These are phyloP conservation scores for Botrytis deweyae DNA, from an alignment of 2,329 filamentous ascomycete genomes.

Conservation along the genomic window DNA sequence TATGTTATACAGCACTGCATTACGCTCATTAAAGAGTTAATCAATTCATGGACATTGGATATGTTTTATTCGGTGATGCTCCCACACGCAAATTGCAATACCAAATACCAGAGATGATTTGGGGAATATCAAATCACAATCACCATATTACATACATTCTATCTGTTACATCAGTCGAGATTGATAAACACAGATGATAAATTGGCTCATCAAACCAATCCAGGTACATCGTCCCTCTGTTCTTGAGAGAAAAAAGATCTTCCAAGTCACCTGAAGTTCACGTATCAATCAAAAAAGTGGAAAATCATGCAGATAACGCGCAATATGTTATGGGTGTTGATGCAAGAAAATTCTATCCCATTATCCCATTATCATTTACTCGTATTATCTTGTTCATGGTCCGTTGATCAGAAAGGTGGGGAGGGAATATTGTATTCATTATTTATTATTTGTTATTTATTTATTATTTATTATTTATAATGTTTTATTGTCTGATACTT, in stretches of 20 bases:
- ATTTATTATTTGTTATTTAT: background rate
- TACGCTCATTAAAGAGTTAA: background rate
- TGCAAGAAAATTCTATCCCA: background rate
- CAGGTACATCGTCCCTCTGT: too few relatives aligned
- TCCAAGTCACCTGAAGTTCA: background rate
- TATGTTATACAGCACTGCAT: slow-evolving; percentile 1
- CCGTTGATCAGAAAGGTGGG: background rate
- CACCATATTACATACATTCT: background rate
- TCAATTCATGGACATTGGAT: background rate
- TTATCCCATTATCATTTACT: too few relatives aligned
- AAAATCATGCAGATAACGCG: slow-evolving; percentile 1
- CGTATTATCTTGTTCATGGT: background rate
- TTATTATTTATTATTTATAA: background rate
- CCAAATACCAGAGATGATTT: background rate
- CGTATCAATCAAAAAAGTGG: background rate
- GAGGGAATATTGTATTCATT: background rate
- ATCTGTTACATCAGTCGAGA: background rate
- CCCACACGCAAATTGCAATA: too few relatives aligned
- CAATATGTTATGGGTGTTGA: background rate
- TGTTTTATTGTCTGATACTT: background rate
- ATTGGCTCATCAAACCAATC: background rate
- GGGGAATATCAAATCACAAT: background rate
- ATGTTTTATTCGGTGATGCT: background rate
- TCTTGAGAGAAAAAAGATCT: too few relatives aligned
- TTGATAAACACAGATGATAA: background rate